Base-by-base conservation (phyloP, 1,284 basidiomycete genomes). In the Lentinula novae-zelandiae region DNA sequence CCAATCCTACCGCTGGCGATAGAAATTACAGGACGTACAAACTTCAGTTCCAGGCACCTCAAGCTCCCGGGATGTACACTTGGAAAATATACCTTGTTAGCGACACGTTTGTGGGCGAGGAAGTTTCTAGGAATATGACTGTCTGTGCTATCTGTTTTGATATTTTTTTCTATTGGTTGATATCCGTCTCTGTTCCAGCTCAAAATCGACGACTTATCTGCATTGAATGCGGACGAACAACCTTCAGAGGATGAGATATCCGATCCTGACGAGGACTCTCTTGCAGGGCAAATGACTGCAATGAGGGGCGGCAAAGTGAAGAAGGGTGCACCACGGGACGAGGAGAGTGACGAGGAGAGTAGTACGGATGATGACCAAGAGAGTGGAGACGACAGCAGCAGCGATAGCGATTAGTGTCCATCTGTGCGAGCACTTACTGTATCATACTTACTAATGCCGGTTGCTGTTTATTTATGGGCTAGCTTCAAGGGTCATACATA, bases 241-340 rank as follows among this genome's bases (percentile, higher is more conserved):
- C 82, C 76, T 20, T 79, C 75, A 13, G 95, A 96, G 54, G 95
- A 96, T 70, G 94, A 96, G 62, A 98, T 98, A 64, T 96, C 93
- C 0, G 95, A 97, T 59, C 95, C 95, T 0, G 96, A 98, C 53
- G 96, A 98, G 75, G 96, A 97, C 74, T 85, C 89, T 27, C 78
- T 99, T 52, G 97, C 96, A 2, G 97, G 97, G 3, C 97, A 99
- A 79, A 98, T 99, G 95, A 96, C 96, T 2, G 84, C 90, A 55
- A 96, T 99, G 94, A 88, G 93, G 58, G 97, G 97, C 5, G 92
- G 89, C 13, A 73, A 85, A 42, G 95, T 98, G 60, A 96, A 95
- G 82, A 85, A 84, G 67, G 75, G 73, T 59, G 77, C 79, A 10
- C 12, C 12, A 15, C 82, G 80, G 33, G 82, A 80, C 12, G 78